Evolutionary conservation across 1,139 yeast species (phyloP).

Genomic region (Debaryomyces robertsiae): DNA sequence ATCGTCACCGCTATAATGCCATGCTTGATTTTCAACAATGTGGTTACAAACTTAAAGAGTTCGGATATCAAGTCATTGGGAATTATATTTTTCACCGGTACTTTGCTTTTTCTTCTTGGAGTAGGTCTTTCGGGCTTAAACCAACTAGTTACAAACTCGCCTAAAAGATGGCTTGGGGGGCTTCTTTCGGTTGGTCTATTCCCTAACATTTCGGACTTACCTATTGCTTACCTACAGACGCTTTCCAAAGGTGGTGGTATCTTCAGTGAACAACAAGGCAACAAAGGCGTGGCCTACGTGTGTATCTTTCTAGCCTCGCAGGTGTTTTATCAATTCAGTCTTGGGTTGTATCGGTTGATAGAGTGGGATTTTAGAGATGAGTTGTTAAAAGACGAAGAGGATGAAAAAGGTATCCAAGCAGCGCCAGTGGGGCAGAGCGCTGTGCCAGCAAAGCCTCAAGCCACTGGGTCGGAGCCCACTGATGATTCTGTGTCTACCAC

Average conservation of each 20-base stretch:
- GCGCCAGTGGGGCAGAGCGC: background rate
- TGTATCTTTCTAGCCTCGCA: slow-evolving; percentile 78
- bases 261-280: slow-evolving; percentile 61
- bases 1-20: slow-evolving; percentile 77
- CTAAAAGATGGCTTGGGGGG: slow-evolving; percentile 81
- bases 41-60: slow-evolving; percentile 69
- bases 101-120: slow-evolving; percentile 45
- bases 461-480: background rate
- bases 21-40: slow-evolving; percentile 73
- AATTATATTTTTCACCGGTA: slow-evolving; percentile 60
- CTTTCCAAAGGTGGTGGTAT: slow-evolving; percentile 63
- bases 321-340: slow-evolving; percentile 68
- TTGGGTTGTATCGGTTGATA: slow-evolving; percentile 74
- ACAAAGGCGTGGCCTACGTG: slow-evolving; percentile 83
- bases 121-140: slow-evolving; percentile 37
- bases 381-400: slow-evolving; percentile 13
- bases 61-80: slow-evolving; percentile 77
- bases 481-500: slow-evolving; percentile 3
- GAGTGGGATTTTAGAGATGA: slow-evolving; percentile 63
- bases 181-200: slow-evolving; percentile 65
- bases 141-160: slow-evolving; percentile 48
- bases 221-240: slow-evolving; percentile 86
- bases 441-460: background rate
- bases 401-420: slow-evolving; percentile 8
- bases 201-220: slow-evolving; percentile 77